Evolutionary conservation across 805 yeast genomes (phyloP), one percentile per base, ranked within the genome.

Genomic region (Myxozyma geophila): DNA sequence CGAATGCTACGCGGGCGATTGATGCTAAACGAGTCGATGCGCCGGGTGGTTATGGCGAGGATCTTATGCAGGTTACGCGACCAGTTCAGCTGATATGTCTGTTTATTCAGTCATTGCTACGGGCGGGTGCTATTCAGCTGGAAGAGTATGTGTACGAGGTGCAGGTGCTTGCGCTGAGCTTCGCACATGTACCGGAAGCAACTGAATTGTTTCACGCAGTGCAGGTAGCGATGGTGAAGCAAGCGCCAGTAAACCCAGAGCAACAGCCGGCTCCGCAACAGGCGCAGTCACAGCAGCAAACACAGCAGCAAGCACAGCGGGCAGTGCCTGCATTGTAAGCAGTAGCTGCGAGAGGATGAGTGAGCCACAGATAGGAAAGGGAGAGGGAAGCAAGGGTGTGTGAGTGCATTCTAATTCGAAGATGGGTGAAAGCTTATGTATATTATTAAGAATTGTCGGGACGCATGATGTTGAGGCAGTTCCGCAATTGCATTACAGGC

Each of bases 71-170:
- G 15, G 17, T 50, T 28, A 61, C 62, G 48, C 59, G 67, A 15
- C 65, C 54, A 37, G 61, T 64, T 6, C 67, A 60, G 60, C 58
- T 64, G 1, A 53, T 64, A 43, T 64, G 67, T 33, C 54, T 64
- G 21, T 64, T 64, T 46, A 53, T 64, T n/a, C 62, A 53, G 49
- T 60, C 65, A 8, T 47, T 64, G 54, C 51, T 64, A 19, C 58
- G 67, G 19, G 40, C 65, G 33, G 65, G 65, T 1, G 49, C 58
- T 21, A 53, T 64, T 28, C 33, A n/a, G 46, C 43, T 60, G 28
- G 65, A 60, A 15, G 67, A 64, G 53, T 64, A 64, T 33, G 37
- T 64, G 17, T 64, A 57, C 49, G 67, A 64, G 58, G 58, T 64
- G 23, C 67, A 64, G 58, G 47, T 60, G 44, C 58, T 64, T 15